A percentile compares a stretch with the other conserved stretches of the same genome.
Evolutionary conservation across 73 alveolate species (phyloP).

Genomic region (Blepharisma japonicum): DNA sequence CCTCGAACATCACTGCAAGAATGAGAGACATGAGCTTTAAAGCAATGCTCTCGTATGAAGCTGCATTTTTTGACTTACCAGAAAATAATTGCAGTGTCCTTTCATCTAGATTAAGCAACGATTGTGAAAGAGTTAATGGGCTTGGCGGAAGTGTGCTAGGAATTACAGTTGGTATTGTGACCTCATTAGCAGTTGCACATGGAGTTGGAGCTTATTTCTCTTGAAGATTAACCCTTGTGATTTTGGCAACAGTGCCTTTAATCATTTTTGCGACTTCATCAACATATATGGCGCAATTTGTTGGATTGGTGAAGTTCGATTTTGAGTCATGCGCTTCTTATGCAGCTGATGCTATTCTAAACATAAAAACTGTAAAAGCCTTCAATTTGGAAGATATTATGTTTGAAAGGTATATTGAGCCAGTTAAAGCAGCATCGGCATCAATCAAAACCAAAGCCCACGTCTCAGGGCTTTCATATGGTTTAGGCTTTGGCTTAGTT

Average conservation of each 20-base stretch:
- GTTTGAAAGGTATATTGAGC: conserved; percentile 30
- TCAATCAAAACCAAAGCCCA: background rate
- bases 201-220: conserved; percentile 14
- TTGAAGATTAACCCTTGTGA: background rate
- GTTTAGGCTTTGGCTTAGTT: conserved; percentile 44
- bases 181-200: background rate
- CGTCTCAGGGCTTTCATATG: conserved; percentile 34
- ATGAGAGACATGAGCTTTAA: conserved; percentile 36
- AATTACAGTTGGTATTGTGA: background rate
- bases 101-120: conserved; percentile 32
- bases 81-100: conserved; percentile 37
- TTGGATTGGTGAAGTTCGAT: background rate
- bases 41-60: conserved; percentile 37
- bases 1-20: conserved; percentile 29
- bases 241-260: conserved; percentile 23
- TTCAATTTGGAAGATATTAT: conserved; percentile 48
- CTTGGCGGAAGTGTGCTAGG: conserved; percentile 4
- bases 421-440: conserved; percentile 11
- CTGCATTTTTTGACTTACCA: conserved; percentile 41
- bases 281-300: conserved; percentile 27
- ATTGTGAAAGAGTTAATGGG: conserved; percentile 34
- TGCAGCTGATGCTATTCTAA: conserved; percentile 60
- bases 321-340: conserved; percentile 38
- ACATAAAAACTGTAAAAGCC: conserved; percentile 50
- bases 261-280: conserved; percentile 34